Base-by-base conservation (phyloP, 2,329 filamentous ascomycete genomes). In the Penicillium aurantiogriseum region DNA sequence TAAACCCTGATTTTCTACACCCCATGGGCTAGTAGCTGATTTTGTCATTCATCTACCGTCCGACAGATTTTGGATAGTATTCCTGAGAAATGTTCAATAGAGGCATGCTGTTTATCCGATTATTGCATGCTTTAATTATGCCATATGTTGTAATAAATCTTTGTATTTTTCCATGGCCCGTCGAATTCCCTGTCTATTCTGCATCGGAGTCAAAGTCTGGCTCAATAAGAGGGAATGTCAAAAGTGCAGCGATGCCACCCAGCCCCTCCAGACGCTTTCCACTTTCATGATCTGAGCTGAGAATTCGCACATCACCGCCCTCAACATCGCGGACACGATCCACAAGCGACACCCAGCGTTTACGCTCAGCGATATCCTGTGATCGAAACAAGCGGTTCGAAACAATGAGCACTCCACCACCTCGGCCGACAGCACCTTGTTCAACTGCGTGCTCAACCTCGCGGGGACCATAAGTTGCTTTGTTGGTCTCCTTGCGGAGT, bases 211-310 rank as follows among this genome's bases (percentile, higher is more conserved):
- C 86, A 35, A 92, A 88, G 61, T 96, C 90, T 44, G 95, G 79
- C 64, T 95, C 92, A 19, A 85, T 78, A 38, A 97, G 82, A 0
- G 94, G 92, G 72, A 92, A 99, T 13, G 93, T 97, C 62, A 97
- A 78, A 29, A 97, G 88, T 1, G 92, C 92, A 17, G 93, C 94
- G 60, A 99, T 88, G 19, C 92, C 90, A 1, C 94, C 92, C 59
- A 97, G 74, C 13, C 87, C 89, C 64, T 92, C 90, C 15, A 99
- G 76, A 58, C 92, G 81, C 77, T 89, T 88, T 0, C 94, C 94
- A 72, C 92, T 97, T 78, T 97, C 93, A 74, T 97, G 93, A 69
- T 95, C 89, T 67, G 90, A 92, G 74, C 93, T 97, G 29, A 97
- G 77, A n/a, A 97, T 85, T 53, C 90, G 82, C 0, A 91, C 90